Base-by-base conservation (phyloP, 768 basidiomycete genomes). In the Hericium rajendrae region DNA sequence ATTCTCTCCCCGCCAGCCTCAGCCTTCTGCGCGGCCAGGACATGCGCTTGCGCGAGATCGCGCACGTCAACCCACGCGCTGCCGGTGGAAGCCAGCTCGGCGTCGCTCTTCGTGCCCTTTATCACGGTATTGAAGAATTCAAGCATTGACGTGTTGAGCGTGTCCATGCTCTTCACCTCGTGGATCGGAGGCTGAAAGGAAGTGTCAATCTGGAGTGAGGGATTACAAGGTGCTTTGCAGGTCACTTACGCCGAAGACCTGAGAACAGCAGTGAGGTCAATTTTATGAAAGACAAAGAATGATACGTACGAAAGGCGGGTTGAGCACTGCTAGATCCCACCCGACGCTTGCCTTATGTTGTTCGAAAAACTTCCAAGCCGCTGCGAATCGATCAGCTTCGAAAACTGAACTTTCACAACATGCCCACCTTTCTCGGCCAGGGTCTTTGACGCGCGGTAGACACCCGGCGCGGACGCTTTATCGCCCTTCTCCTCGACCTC, bases 361-460 rank as follows among this genome's bases (percentile, higher is more conserved):
- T 28, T 64, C 58, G 49, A 66, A 37, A 51, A 70, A 72, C 13
- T 66, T 52, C 73, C 72, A 75, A 8, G 73, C 73, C 2, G 70
- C 65, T 66, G 20, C 5, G 38, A 26, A 8, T 16, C 0, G 22
- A 54, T 12, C 5, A 6, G 4, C 52, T 4, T 37, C 16, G 22
- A 32, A 10, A 32, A 5, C 22, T 22, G 22, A 22, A 22, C 1
- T 10, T 8, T 32, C 32, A 8, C 32, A 8, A 32, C 22, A 20
- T 8, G 2, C 39, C 71, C 73, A 64, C 67, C 68, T 55, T 64
- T 58, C 58, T 75, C 74, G 0, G 72, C 71, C 28, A 72, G 62
- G 3, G 63, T 67, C 66, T 75, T 74, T 41, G 63, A 64, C 3
- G 71, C 70, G 15, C 59, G 60, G 60, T 73, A 72, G 49, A 65